Conservation (phyloP, 2,329 filamentous ascomycete species). For the Penicillium sp. region DNA sequence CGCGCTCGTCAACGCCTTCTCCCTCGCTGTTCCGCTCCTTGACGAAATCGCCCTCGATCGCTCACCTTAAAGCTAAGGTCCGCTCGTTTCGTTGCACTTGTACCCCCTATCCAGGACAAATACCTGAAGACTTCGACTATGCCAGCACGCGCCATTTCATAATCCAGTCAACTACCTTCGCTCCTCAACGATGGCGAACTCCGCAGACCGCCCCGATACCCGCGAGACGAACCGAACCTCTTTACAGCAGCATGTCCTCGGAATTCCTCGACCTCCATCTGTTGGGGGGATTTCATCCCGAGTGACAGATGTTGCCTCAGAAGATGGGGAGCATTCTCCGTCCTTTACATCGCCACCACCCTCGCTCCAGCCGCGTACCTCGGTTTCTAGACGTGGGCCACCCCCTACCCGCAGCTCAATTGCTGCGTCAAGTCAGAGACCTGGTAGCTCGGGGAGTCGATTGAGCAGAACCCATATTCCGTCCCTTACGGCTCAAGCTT, state of each 20-base stretch:
- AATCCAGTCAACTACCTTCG: slow-evolving; percentile 10
- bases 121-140: slow-evolving; percentile 20
- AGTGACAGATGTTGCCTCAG: slow-evolving; percentile 64
- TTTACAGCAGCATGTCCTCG: slow-evolving; percentile 50
- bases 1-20: slow-evolving; percentile 14
- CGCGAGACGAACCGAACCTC: slow-evolving; percentile 40
- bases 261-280: slow-evolving; percentile 51
- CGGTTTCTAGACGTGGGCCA: slow-evolving; percentile 59
- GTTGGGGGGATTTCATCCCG: slow-evolving; percentile 63
- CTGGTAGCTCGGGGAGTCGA: slow-evolving; percentile 62
- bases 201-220: slow-evolving; percentile 34
- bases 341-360: slow-evolving; percentile 50
- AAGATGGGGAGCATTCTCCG: slow-evolving; percentile 51
- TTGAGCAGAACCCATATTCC: slow-evolving; percentile 86
- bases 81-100: slow-evolving; percentile 2
- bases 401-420: slow-evolving; percentile 41
- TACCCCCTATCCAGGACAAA: slow-evolving; percentile 8
- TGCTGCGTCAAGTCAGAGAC: slow-evolving; percentile 49
- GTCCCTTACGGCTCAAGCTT: slow-evolving; percentile 82
- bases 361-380: slow-evolving; percentile 56
- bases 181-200: slow-evolving; percentile 25
- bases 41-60: neutral
- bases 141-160: slow-evolving; percentile 19
- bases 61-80: neutral
- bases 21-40: neutral